Conservation (phyloP, 805 yeast genomes). For the Debaryomyces castellii region DNA sequence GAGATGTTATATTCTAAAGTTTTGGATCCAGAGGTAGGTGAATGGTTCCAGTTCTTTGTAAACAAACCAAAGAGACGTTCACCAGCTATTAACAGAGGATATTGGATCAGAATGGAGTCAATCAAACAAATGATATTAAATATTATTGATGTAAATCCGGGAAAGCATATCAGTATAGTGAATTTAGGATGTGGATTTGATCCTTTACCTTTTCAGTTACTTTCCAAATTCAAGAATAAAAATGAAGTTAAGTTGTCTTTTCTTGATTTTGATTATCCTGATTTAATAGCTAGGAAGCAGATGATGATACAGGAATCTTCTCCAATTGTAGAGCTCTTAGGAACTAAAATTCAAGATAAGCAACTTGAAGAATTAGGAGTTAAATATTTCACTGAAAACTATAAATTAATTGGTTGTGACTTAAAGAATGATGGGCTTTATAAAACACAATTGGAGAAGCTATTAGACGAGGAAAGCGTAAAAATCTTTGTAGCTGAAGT, state of each 20-base stretch:
- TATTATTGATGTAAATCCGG: conserved; percentile 34
- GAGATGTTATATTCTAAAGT: conserved; percentile 54
- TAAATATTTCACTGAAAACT: conserved; percentile 37
- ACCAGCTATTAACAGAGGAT: conserved; percentile 80
- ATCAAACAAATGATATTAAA: conserved; percentile 52
- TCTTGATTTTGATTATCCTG: conserved; percentile 76
- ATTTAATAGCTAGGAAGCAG: conserved; percentile 56
- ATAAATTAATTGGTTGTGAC: conserved; percentile 67
- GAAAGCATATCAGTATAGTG: conserved; percentile 35
- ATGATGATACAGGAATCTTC: conserved; percentile 47
- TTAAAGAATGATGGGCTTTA: conserved; percentile 48
- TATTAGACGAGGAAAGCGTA: conserved; percentile 28
- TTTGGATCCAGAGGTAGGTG: conserved; percentile 31
- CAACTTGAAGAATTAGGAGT: conserved; percentile 19
- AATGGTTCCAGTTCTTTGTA: conserved; percentile 69
- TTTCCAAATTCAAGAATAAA: conserved; percentile 28
- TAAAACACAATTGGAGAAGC: conserved; percentile 20
- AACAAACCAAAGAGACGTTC: conserved; percentile 65
- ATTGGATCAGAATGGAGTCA: conserved; percentile 77
- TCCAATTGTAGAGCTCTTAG: conserved; percentile 49
- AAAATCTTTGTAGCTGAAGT: conserved; percentile 78
- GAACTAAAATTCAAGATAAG: conserved; percentile 17
- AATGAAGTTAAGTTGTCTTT: conserved; percentile 43
- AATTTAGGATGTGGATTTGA: conserved; percentile 80
- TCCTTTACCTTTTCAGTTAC: conserved; percentile 40